Evolutionary conservation across 805 yeast genomes (phyloP).

Genomic region (Helenozyma rhizophorensis): DNA sequence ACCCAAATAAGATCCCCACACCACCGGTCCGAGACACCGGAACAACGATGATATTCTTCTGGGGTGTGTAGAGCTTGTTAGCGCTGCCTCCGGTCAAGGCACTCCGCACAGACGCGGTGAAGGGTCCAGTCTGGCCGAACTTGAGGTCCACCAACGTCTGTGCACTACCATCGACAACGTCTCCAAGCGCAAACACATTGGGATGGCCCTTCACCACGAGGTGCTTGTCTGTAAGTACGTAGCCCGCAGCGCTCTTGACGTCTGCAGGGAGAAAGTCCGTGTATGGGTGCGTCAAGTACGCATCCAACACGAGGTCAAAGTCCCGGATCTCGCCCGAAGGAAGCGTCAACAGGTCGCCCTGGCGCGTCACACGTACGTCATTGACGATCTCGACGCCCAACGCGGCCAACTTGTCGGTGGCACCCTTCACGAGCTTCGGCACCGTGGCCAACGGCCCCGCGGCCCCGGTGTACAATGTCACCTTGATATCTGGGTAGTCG

Average conservation of each 20-base stretch:
- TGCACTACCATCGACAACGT: conserved; percentile 22
- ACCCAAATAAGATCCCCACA: conserved; percentile 29
- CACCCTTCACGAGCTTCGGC: conserved; percentile 2
- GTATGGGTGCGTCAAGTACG: conserved; percentile 26
- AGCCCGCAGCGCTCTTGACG: conserved; percentile 25
- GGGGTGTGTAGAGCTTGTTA: conserved; percentile 1
- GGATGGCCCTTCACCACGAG: conserved; percentile 21
- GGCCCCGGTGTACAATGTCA: conserved; percentile 25
- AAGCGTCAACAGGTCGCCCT: conserved; percentile 10
- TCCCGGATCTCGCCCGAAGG: conserved; percentile 14
- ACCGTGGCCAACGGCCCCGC: conserved; percentile 5
- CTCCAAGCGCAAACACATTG: conserved; percentile 34
- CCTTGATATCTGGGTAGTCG: conserved; percentile 13
- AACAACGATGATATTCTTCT: conserved; percentile 16
- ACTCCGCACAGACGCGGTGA: conserved; percentile 11
- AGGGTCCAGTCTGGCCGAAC: conserved; percentile 17
- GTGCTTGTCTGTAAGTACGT: conserved; percentile 22
- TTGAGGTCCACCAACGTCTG: conserved; percentile 24
- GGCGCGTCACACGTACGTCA: conserved; percentile 10
- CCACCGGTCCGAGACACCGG: conserved; percentile 36
- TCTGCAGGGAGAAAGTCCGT: conserved; percentile 24
- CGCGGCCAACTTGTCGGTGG: conserved; percentile 6
- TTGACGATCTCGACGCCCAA: conserved; percentile 14
- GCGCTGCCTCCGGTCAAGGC: background rate
- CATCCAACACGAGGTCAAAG: conserved; percentile 29